A percentile compares a stretch with the other conserved stretches of the same genome.
Evolutionary conservation across 1,284 basidiomycete genomes (phyloP).

Genomic region (Ustilago xerochloae): DNA sequence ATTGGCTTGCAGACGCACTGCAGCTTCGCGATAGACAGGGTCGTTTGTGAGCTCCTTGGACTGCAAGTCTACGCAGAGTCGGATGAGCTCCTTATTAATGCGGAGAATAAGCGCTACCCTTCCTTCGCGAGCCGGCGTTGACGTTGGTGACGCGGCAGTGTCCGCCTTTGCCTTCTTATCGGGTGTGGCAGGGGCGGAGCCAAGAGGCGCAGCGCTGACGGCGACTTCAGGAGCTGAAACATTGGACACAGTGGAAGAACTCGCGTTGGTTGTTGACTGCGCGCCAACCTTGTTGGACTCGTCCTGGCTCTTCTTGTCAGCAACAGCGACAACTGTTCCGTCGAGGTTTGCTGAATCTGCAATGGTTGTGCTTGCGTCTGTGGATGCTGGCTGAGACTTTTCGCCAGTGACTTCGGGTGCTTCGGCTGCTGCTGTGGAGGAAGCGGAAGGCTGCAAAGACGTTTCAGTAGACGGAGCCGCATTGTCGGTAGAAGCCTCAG

Average conservation of each 20-base stretch:
- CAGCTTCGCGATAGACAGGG: constrained; percentile 49
- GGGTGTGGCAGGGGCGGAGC: constrained; percentile 16
- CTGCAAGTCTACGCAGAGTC: constrained; percentile 54
- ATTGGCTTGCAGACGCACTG: constrained; percentile 50
- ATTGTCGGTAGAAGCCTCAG: no score
- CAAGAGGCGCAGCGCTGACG: neutral
- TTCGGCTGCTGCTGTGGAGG: no score
- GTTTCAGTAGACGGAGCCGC: no score
- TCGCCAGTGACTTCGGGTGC: no score
- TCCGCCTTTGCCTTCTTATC: constrained; percentile 10
- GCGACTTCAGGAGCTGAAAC: neutral
- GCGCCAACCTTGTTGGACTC: no score
- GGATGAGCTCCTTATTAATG: constrained; percentile 62
- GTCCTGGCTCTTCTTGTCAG: no score
- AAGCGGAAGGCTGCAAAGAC: no score
- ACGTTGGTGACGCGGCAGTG: constrained; percentile 7
- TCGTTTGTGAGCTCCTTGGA: constrained; percentile 35
- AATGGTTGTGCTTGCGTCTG: no score
- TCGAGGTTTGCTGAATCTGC: neutral
- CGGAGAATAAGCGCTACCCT: constrained; percentile 49
- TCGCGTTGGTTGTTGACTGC: neutral
- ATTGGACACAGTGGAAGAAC: neutral
- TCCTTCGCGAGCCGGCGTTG: constrained; percentile 36
- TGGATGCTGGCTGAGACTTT: no score
- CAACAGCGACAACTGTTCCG: no score